Evolutionary conservation across 1,139 yeast genomes (phyloP).

Genomic region (Yarrowia galli): DNA sequence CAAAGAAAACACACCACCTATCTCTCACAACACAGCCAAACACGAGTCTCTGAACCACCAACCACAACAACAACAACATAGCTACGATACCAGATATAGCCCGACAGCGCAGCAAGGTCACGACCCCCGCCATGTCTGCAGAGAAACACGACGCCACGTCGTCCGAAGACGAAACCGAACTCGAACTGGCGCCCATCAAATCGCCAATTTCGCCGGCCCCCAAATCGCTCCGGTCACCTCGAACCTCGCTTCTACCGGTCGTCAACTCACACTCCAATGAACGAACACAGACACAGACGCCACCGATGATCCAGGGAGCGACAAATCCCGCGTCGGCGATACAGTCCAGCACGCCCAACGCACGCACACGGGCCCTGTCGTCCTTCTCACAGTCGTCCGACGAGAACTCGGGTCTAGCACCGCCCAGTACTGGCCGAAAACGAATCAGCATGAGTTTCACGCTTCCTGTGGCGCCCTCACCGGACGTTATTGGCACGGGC

Average conservation of each 20-base stretch:
- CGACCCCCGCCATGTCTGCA: background rate
- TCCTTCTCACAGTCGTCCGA: conserved; percentile 30
- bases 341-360: conserved; percentile 6
- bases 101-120: background rate
- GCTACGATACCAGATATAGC: background rate
- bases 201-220: conserved; percentile 13
- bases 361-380: conserved; percentile 21
- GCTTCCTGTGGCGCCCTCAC: conserved; percentile 32
- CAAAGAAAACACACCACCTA: background rate
- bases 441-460: conserved; percentile 36
- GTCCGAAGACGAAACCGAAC: conserved; percentile 16
- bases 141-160: conserved; percentile 25
- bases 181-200: conserved; percentile 20
- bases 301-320: too few species aligned
- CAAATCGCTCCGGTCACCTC: conserved; percentile 2
- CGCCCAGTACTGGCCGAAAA: conserved; percentile 29
- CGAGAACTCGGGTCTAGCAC: conserved; percentile 19
- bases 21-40: background rate
- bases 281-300: conserved; percentile 4
- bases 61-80: background rate
- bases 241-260: conserved; percentile 18
- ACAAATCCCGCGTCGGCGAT: too few species aligned
- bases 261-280: conserved; percentile 28
- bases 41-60: background rate
- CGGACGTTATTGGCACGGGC: background rate